These are phyloP conservation scores for Trypanosoma conorhini DNA, from an alignment of 208 protist species.

Conservation along the genomic window DNA sequence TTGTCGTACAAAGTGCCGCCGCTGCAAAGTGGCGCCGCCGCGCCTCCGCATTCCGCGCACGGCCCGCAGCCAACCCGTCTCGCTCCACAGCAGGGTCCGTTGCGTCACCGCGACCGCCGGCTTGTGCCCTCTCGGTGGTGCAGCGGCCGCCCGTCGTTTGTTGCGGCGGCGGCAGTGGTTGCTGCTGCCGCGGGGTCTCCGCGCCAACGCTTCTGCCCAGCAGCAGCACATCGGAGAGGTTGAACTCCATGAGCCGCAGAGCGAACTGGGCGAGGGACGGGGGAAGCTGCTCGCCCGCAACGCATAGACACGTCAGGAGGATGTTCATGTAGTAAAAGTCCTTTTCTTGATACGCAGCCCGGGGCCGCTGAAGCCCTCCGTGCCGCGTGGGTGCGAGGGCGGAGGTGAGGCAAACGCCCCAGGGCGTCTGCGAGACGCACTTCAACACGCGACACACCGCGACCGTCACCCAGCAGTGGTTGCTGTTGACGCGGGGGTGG, in stretches of 20 bases:
- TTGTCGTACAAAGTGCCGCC: slow-evolving; percentile 18
- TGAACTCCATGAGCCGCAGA: slow-evolving; percentile 15
- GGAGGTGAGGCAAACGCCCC: not conserved
- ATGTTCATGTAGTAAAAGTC: slow-evolving; percentile 24
- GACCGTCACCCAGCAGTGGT: slow-evolving; percentile 10
- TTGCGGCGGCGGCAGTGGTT: not conserved
- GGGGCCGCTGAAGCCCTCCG: not conserved
- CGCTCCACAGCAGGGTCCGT: not conserved
- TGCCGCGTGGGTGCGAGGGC: not conserved
- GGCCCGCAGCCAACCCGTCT: not conserved
- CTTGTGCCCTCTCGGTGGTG: not conserved
- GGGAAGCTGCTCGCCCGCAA: slow-evolving; percentile 1
- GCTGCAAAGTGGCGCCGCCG: not conserved
- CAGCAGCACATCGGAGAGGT: slow-evolving; percentile 8
- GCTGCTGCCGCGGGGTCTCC: not conserved
- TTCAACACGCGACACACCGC: not conserved
- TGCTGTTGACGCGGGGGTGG: not conserved
- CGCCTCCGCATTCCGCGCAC: not conserved
- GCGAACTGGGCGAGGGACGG: slow-evolving; percentile 10
- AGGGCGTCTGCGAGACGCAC: slow-evolving; percentile 1
- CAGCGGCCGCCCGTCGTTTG: not conserved
- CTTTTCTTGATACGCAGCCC: not conserved
- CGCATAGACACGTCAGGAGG: slow-evolving; percentile 12
- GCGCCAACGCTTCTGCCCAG: not conserved
- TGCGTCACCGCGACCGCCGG: not conserved